These are phyloP conservation scores for Yarrowia sp. DNA, from an alignment of 805 yeast species.

Conservation along the genomic window DNA sequence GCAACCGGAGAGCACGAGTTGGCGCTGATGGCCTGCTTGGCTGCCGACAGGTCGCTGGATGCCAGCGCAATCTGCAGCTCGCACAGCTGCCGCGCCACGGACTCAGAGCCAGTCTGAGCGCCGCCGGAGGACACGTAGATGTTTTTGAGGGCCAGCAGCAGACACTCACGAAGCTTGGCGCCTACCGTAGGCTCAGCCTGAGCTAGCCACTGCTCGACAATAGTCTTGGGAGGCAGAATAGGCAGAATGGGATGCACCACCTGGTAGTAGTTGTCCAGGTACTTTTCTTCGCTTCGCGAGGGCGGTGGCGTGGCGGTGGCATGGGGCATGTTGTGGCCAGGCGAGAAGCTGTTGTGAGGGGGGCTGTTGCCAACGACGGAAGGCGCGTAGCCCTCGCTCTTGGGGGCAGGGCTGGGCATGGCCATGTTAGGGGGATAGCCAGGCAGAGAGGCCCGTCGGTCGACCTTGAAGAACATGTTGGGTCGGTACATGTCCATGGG, in stretches of 20 bases:
- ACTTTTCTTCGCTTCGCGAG: constrained; percentile 36
- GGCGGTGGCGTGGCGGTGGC: constrained; percentile 13
- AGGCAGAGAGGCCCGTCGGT: constrained; percentile 15
- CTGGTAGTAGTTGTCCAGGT: constrained; percentile 41
- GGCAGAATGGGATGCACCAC: constrained; percentile 43
- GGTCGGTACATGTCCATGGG: constrained; percentile 26
- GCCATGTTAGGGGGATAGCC: constrained; percentile 2
- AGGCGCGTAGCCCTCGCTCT: constrained; percentile 1
- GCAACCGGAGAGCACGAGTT: constrained; percentile 26
- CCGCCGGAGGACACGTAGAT: constrained; percentile 17
- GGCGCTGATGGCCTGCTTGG: constrained; percentile 8
- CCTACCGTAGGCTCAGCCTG: constrained; percentile 36
- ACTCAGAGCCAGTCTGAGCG: constrained; percentile 22
- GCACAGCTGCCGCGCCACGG: neutral
- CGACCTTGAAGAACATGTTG: constrained; percentile 19
- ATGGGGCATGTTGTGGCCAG: neutral
- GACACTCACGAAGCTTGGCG: constrained; percentile 30
- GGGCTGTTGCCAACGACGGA: constrained; percentile 1
- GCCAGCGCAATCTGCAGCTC: constrained; percentile 26
- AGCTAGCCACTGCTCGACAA: constrained; percentile 35
- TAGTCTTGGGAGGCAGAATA: constrained; percentile 38
- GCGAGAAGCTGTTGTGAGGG: neutral
- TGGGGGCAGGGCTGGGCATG: constrained; percentile 3
- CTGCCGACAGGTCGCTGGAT: constrained; percentile 12
- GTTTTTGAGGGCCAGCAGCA: constrained; percentile 12